Base-by-base conservation (phyloP, 345 rosid genomes). In the Viola odorata region DNA sequence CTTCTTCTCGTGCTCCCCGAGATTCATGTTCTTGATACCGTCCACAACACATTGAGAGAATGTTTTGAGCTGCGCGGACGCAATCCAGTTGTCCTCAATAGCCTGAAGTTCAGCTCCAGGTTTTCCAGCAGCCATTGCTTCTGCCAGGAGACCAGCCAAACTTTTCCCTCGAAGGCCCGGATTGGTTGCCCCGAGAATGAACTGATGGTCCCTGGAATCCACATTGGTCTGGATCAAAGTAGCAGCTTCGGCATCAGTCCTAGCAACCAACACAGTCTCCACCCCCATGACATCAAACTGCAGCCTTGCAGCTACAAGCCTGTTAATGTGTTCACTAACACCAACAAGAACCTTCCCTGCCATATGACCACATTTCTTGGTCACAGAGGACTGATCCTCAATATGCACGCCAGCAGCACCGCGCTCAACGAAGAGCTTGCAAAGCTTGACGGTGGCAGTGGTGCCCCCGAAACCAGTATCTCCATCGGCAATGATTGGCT, bases 401-500 rank as follows among this genome's bases (percentile, higher is more conserved):
- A 95, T 79, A 70, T 91, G 97, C 38, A 95, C 97, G 3, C 95
- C 97, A 5, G 95, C 99, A 4, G 97, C 96, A 0, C 95, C 97
- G 8, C 94, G 87, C 79, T 95, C 99, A 0, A 88, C 97, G 40
- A 88, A 95, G 23, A 91, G 91, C 79, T 88, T 91, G 78, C 99
- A 86, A 32, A 95, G 91, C 84, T 95, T 91, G 53, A 95, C 95
- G 6, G 95, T 95, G 1, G 97, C 96, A 0, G 96, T 88, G 44
- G 94, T 91, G 62, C 89, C 99, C 0, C 99, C 99, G 55, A 91
- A 95, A 0, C 97, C 97, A 0, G 96, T 91, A 57, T 91, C 99
- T 42, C 96, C 99, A 60, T 95, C 99, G 7, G 99, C 97, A 4
- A 95, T 95, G 62, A 95, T 95, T 10, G 99, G 99, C 73, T 91